A percentile compares a stretch with the other conserved stretches of the same genome.
Conservation (phyloP, 2,329 filamentous ascomycete genomes). For the Scolecobasidium constrictum region DNA sequence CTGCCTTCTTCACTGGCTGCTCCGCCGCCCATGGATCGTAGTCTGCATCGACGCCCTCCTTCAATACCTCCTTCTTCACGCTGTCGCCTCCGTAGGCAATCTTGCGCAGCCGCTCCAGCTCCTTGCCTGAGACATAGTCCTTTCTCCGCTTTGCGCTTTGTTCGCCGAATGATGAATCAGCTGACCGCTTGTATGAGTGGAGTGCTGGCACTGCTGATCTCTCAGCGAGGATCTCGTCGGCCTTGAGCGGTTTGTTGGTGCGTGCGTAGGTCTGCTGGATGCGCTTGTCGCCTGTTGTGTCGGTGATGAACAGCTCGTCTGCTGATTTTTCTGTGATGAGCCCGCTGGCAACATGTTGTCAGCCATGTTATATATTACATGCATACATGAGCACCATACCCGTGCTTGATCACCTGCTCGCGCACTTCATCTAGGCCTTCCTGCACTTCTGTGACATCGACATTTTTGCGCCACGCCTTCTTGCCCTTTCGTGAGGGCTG, state of each 20-base stretch:
- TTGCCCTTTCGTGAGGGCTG: conserved; percentile 95
- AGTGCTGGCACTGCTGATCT: conserved; percentile 76
- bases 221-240: conserved; percentile 81
- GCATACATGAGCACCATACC: conserved; percentile 40
- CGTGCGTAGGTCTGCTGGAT: conserved; percentile 51
- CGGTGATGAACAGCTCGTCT: conserved; percentile 74
- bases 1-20: conserved; percentile 37
- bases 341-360: conserved; percentile 33
- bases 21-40: conserved; percentile 72
- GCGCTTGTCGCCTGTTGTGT: conserved; percentile 58
- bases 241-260: conserved; percentile 68
- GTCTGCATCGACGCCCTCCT: conserved; percentile 42
- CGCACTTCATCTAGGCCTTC: conserved; percentile 73
- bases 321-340: conserved; percentile 75
- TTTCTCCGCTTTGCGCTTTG: conserved; percentile 59
- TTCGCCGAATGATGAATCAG: conserved; percentile 53
- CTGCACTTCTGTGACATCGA: conserved; percentile 80
- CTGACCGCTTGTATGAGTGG: conserved; percentile 63
- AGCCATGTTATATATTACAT: background rate
- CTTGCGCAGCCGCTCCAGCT: conserved; percentile 65
- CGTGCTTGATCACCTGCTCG: conserved; percentile 72
- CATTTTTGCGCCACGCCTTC: conserved; percentile 97
- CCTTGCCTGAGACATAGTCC: conserved; percentile 74
- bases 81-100: conserved; percentile 64
- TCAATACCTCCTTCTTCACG: conserved; percentile 32